Percentiles rank a stretch among this genome's conserved stretches.
Evolutionary conservation across 306 rosid species (phyloP).

Genomic region (Psophocarpus tetragonolobus): DNA sequence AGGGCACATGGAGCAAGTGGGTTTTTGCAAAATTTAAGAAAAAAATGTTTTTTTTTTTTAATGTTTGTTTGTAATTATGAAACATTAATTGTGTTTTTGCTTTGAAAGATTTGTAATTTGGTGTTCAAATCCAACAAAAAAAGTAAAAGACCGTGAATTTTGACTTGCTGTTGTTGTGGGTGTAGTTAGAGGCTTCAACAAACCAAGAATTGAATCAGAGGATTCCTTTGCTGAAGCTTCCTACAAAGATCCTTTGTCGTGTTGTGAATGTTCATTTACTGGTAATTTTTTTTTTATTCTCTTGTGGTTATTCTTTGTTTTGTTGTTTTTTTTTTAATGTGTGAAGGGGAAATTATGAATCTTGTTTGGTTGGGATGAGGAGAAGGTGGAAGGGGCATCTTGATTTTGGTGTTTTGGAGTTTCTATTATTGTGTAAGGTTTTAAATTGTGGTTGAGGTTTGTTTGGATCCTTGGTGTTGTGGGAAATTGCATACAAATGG

Average conservation of each 20-base stretch:
- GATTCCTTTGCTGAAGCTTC: slow-evolving; percentile 74
- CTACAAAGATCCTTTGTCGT: slow-evolving; percentile 80
- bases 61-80: neutral
- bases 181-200: slow-evolving; percentile 87
- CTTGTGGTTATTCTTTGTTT: neutral
- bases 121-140: too few species aligned
- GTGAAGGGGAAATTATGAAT: neutral
- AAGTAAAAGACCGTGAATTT: neutral
- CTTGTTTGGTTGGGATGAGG: slow-evolving; percentile 16
- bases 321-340: neutral
- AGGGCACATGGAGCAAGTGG: slow-evolving; percentile 95
- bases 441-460: neutral
- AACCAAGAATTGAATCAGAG: slow-evolving; percentile 81
- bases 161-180: neutral
- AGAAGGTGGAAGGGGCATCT: slow-evolving; percentile 1
- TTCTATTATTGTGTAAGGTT: neutral
- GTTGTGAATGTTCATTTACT: slow-evolving; percentile 60
- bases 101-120: neutral
- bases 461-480: neutral
- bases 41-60: neutral
- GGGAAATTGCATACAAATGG: neutral
- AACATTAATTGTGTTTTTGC: slow-evolving; percentile 3
- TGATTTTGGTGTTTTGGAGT: slow-evolving; percentile 4
- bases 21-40: slow-evolving; percentile 2
- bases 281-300: slow-evolving; percentile 45